Percentiles rank a stretch among this genome's conserved stretches.
Evolutionary conservation across 805 yeast genomes (phyloP).

Genomic region (Candida yuanshanica): DNA sequence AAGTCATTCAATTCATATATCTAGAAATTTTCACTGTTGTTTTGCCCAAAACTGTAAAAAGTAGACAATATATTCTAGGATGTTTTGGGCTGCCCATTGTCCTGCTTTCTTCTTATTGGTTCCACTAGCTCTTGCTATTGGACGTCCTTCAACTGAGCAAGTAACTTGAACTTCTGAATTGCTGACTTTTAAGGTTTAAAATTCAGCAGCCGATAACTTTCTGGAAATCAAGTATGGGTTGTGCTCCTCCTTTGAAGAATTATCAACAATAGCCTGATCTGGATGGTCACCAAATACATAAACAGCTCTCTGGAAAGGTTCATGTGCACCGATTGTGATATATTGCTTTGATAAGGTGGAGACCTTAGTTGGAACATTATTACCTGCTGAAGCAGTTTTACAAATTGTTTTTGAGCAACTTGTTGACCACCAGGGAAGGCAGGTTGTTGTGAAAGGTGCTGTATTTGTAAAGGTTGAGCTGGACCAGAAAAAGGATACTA

Average conservation of each 20-base stretch:
- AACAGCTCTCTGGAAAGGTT: not conserved
- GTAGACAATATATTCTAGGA: conserved; percentile 10
- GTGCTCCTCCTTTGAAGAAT: conserved; percentile 13
- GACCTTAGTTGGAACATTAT: not conserved
- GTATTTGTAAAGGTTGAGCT: too few relatives aligned
- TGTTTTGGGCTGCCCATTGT: conserved; percentile 15
- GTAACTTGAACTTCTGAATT: conserved; percentile 17
- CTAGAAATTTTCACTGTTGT: too few relatives aligned
- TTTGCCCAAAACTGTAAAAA: too few relatives aligned
- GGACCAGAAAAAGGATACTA: too few relatives aligned
- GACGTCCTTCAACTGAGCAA: conserved; percentile 9
- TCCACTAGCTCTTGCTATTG: conserved; percentile 12
- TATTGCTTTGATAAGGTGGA: not conserved
- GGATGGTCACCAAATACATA: conserved; percentile 1
- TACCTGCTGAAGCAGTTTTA: not conserved
- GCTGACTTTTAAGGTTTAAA: conserved; percentile 13
- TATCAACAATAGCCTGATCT: conserved; percentile 7
- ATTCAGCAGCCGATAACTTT: conserved; percentile 13
- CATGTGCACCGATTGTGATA: not conserved
- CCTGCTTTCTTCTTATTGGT: conserved; percentile 21
- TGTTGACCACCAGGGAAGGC: not conserved
- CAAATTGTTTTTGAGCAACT: not conserved
- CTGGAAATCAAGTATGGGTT: conserved; percentile 8
- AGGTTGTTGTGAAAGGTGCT: not conserved
- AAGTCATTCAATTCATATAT: too few relatives aligned